Percentiles rank a stretch among this genome's conserved stretches.
Conservation (phyloP, 805 yeast species). For the Sungouiozyma intestinalis region DNA sequence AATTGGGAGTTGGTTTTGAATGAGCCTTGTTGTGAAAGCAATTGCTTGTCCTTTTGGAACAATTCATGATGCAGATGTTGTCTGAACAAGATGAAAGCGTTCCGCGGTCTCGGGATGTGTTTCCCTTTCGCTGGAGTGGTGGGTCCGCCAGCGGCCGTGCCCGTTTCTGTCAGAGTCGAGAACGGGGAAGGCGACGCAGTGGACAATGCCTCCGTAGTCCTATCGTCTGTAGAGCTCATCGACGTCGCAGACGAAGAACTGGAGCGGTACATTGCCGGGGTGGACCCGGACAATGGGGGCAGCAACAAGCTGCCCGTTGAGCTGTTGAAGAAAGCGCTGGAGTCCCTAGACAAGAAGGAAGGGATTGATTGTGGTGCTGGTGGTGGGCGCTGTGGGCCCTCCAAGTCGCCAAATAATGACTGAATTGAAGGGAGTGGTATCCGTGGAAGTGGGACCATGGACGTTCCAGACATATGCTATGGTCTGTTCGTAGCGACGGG, state of each 20-base stretch:
- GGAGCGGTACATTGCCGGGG: no score
- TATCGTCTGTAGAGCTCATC: neutral
- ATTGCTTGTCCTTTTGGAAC: conserved; percentile 10
- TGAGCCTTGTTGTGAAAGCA: neutral
- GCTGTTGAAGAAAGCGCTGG: neutral
- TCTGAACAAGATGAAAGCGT: conserved; percentile 77
- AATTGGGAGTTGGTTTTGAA: conserved; percentile 28
- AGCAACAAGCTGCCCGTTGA: neutral
- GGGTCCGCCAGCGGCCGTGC: no score
- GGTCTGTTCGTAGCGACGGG: no score
- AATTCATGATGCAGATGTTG: conserved; percentile 69
- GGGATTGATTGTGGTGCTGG: neutral
- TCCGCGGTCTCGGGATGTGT: conserved; percentile 55
- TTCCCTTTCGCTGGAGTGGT: neutral
- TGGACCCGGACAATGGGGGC: neutral
- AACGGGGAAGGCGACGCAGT: no score
- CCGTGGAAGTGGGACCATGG: neutral
- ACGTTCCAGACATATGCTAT: neutral
- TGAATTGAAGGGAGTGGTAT: neutral
- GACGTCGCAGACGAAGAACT: neutral
- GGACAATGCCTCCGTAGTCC: no score
- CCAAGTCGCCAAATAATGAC: neutral
- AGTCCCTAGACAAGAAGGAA: neutral
- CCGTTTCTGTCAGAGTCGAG: no score
- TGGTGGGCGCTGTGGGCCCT: neutral